A percentile compares a stretch with the other conserved stretches of the same genome.
These are phyloP conservation scores for Pseudopithomyces maydicus DNA, from an alignment of 2,329 filamentous ascomycete species.

Conservation along the genomic window DNA sequence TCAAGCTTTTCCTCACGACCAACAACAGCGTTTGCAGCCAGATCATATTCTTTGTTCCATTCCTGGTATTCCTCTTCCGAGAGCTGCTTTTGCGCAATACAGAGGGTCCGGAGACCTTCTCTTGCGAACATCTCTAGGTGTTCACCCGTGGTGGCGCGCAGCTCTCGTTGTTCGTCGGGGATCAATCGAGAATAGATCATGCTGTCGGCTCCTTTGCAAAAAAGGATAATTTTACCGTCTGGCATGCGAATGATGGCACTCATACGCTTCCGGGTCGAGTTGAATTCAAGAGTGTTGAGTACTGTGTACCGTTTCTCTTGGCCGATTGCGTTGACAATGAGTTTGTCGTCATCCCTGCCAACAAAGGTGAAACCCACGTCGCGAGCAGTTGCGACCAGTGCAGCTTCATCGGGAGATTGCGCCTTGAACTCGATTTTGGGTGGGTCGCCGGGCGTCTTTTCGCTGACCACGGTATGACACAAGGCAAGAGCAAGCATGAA, in stretches of 20 bases:
- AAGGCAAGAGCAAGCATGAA: conserved; percentile 96
- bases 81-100: conserved; percentile 84
- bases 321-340: conserved; percentile 85
- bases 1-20: conserved; percentile 94
- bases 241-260: conserved; percentile 96
- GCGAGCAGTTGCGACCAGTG: conserved; percentile 88
- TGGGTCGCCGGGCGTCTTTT: conserved; percentile 85
- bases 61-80: conserved; percentile 79
- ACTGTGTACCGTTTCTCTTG: conserved; percentile 84
- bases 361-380: conserved; percentile 96
- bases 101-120: conserved; percentile 92
- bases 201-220: conserved; percentile 97
- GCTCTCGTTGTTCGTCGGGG: conserved; percentile 81
- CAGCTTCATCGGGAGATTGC: conserved; percentile 95
- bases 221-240: conserved; percentile 83
- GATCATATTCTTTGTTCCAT: conserved; percentile 87
- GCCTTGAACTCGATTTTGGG: conserved; percentile 95
- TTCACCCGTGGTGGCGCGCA: conserved; percentile 83
- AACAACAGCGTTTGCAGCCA: conserved; percentile 80
- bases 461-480: conserved; percentile 96
- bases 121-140: conserved; percentile 97
- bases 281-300: conserved; percentile 95
- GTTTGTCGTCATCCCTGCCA: conserved; percentile 76
- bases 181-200: conserved; percentile 93
- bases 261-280: conserved; percentile 96